A percentile compares a stretch with the other conserved stretches of the same genome.
Evolutionary conservation across 1,139 yeast species (phyloP).

Genomic region (Yamadazyma triangularis): DNA sequence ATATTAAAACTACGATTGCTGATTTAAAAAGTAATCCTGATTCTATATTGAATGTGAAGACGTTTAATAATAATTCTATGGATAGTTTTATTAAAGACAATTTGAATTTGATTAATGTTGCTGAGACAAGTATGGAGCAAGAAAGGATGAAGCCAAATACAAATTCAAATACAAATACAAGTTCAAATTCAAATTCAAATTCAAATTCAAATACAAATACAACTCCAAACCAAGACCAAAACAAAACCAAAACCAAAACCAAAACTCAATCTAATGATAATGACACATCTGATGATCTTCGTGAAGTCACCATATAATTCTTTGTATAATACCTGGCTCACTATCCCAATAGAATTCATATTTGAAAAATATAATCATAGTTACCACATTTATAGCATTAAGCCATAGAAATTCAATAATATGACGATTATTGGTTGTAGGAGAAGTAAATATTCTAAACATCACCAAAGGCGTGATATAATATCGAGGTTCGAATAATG

Average conservation of each 20-base stretch:
- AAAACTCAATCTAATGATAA: background rate
- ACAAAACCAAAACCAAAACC: too few relatives aligned
- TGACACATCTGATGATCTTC: background rate
- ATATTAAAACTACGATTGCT: conserved; percentile 2
- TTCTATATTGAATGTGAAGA: conserved; percentile 15
- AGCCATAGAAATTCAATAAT: conserved; percentile 60
- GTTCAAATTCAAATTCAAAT: too few relatives aligned
- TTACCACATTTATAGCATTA: conserved; percentile 46
- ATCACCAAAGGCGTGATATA: conserved; percentile 75
- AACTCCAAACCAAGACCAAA: too few relatives aligned
- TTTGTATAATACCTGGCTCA: conserved; percentile 54
- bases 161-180: too few relatives aligned
- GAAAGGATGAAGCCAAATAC: too few relatives aligned
- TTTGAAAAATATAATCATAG: conserved; percentile 53
- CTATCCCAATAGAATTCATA: conserved; percentile 67
- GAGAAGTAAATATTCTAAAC: conserved; percentile 60
- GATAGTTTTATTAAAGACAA: conserved; percentile 28
- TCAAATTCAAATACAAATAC: too few relatives aligned
- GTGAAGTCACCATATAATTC: conserved; percentile 90
- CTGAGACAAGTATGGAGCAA: too few relatives aligned
- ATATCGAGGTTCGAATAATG: conserved; percentile 90
- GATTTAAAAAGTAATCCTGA: conserved; percentile 20
- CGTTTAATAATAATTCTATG: conserved; percentile 16
- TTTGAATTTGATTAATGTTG: conserved; percentile 13
- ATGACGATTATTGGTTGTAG: conserved; percentile 38